Evolutionary conservation across 140 eudicot species (phyloP).

Genomic region (Cichorium intybus): DNA sequence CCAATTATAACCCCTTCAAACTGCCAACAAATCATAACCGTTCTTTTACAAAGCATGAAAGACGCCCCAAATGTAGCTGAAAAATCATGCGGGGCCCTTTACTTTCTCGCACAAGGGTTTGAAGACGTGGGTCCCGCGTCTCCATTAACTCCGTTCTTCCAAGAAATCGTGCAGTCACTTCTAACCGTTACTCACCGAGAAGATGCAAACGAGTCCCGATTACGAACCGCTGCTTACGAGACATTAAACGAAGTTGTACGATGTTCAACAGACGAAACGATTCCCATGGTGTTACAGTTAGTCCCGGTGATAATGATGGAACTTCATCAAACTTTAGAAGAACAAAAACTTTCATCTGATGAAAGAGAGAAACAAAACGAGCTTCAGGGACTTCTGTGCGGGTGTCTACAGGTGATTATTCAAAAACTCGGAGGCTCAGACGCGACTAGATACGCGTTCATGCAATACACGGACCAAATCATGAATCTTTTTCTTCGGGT

Average conservation of each 20-base stretch:
- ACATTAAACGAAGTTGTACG: slow-evolving; percentile 82
- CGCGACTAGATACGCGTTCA: slow-evolving; percentile 56
- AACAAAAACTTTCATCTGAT: slow-evolving; percentile 68
- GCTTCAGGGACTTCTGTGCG: slow-evolving; percentile 88
- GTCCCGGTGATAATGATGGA: slow-evolving; percentile 85
- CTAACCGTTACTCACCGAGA: slow-evolving; percentile 71
- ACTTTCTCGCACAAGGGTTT: slow-evolving; percentile 85
- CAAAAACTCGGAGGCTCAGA: slow-evolving; percentile 81
- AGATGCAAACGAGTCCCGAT: slow-evolving; percentile 83
- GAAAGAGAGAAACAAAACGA: slow-evolving; percentile 84
- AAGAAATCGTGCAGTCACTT: slow-evolving; percentile 80
- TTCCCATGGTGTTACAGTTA: slow-evolving; percentile 69
- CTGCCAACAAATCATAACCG: slow-evolving; percentile 78
- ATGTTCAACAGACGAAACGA: slow-evolving; percentile 81
- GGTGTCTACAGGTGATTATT: slow-evolving; percentile 83
- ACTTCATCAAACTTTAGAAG: slow-evolving; percentile 83
- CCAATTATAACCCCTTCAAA: slow-evolving; percentile 67
- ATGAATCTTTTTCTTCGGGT: slow-evolving; percentile 75
- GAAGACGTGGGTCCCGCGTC: slow-evolving; percentile 70
- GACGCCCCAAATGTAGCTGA: slow-evolving; percentile 96
- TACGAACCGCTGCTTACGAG: slow-evolving; percentile 85
- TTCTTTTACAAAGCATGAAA: slow-evolving; percentile 82
- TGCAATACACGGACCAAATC: slow-evolving; percentile 78
- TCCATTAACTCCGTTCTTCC: slow-evolving; percentile 72
- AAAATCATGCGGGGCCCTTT: slow-evolving; percentile 86